Conservation (phyloP, 352 stramenopile species). For the Phytopythium mirpurense region DNA sequence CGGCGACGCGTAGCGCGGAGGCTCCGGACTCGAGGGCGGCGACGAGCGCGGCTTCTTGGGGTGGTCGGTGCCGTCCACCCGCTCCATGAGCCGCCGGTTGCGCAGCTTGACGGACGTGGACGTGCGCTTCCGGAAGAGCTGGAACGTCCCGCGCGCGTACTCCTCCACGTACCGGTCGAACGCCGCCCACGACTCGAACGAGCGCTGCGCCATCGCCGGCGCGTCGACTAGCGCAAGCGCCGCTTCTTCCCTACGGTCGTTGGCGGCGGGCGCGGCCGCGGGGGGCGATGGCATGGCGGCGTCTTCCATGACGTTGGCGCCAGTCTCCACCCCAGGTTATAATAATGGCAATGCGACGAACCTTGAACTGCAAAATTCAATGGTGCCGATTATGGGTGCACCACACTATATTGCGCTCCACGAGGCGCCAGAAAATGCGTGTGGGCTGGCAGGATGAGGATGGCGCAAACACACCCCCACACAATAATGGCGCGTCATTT, state of each 20-base stretch:
- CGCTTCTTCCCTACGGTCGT: not conserved
- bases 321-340: no score
- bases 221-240: not conserved
- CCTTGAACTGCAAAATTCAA: no score
- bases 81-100: constrained; percentile 21
- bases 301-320: no score
- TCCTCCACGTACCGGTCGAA: constrained; percentile 24
- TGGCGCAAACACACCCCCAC: constrained; percentile 1
- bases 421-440: not conserved
- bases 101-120: constrained; percentile 28
- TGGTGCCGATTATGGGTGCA: no score
- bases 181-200: constrained; percentile 27
- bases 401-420: not conserved
- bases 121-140: constrained; percentile 36
- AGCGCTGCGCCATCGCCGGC: constrained; percentile 10
- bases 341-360: no score
- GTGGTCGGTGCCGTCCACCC: not conserved
- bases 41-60: not conserved
- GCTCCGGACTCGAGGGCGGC: not conserved
- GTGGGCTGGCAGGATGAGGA: not conserved
- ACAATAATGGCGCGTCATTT: no score
- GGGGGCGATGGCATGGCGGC: no score
- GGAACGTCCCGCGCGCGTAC: constrained; percentile 23
- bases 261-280: no score
- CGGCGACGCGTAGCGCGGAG: not conserved